Evolutionary conservation across 495 filamentous ascomycete genomes (phyloP).

Genomic region (Elaphomyces granulatus): DNA sequence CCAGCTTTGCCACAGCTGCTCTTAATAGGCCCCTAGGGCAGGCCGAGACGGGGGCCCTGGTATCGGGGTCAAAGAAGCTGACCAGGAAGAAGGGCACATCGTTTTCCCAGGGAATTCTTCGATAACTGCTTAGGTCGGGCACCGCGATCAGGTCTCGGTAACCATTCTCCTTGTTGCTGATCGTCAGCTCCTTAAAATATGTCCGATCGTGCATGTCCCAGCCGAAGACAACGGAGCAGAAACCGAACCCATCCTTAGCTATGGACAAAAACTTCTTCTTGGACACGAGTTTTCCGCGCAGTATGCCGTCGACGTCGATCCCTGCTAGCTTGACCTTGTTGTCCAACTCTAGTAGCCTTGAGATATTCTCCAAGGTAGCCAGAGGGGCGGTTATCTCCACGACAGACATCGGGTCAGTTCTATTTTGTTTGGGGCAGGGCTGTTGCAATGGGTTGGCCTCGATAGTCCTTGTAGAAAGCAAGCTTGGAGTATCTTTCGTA

Average conservation of each 20-base stretch:
- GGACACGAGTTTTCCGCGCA: conserved; percentile 88
- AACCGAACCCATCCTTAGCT: conserved; percentile 73
- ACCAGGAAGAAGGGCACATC: conserved; percentile 87
- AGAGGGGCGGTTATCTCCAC: conserved; percentile 7
- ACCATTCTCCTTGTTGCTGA: conserved; percentile 82
- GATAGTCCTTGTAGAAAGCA: conserved; percentile 1
- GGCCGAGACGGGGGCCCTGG: conserved; percentile 45
- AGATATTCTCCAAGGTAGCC: conserved; percentile 44
- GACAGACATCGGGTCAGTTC: too few species aligned
- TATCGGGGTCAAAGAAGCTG: conserved; percentile 55
- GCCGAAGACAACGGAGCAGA: conserved; percentile 92
- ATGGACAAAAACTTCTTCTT: conserved; percentile 93
- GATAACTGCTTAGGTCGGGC: conserved; percentile 65
- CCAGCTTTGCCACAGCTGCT: conserved; percentile 49
- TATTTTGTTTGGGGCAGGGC: too few species aligned
- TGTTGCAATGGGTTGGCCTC: too few species aligned
- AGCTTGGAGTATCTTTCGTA: neutral
- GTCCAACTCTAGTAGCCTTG: conserved; percentile 55
- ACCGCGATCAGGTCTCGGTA: conserved; percentile 81
- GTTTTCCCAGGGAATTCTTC: conserved; percentile 91
- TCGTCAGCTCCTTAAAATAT: conserved; percentile 64
- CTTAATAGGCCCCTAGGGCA: conserved; percentile 70
- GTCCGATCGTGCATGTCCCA: conserved; percentile 98
- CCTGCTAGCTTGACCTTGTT: conserved; percentile 84
- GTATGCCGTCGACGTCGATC: conserved; percentile 76